These are phyloP conservation scores for Carex parvula DNA, from an alignment of 176 grass and related monocot species.

Conservation along the genomic window DNA sequence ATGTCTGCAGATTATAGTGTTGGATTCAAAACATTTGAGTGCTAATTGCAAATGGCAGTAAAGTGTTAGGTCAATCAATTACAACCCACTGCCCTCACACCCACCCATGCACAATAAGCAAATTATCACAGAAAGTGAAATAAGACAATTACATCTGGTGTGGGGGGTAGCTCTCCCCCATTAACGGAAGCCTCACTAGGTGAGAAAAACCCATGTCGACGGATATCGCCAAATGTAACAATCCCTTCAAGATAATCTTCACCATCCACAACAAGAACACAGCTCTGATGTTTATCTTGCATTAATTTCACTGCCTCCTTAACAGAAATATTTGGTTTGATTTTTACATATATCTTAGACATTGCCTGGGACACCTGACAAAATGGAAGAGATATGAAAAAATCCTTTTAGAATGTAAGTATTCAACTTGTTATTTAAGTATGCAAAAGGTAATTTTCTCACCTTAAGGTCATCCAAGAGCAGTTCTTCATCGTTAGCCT, in stretches of 20 bases:
- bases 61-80: not conserved
- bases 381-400: conserved; percentile 26
- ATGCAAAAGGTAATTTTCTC: not conserved
- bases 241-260: conserved; percentile 98
- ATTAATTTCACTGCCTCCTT: conserved; percentile 69
- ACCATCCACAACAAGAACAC: conserved; percentile 83
- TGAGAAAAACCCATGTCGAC: conserved; percentile 52
- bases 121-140: not conserved
- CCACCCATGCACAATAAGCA: not conserved
- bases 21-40: not conserved
- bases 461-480: conserved; percentile 97
- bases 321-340: conserved; percentile 48
- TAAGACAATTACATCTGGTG: conserved; percentile 21
- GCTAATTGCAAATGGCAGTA: too few relatives aligned
- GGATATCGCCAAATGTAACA: conserved; percentile 75
- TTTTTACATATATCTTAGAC: conserved; percentile 77
- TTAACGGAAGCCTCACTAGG: conserved; percentile 25
- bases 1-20: not conserved
- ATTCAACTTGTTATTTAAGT: conserved; percentile 1
- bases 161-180: conserved; percentile 36
- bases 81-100: not conserved
- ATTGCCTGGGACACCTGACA: conserved; percentile 85
- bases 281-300: conserved; percentile 80
- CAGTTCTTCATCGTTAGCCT: conserved; percentile 65
- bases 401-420: conserved; percentile 16